These are phyloP conservation scores for Sugiyamaella grinbergsii DNA, from an alignment of 1,139 yeast species.

Conservation along the genomic window DNA sequence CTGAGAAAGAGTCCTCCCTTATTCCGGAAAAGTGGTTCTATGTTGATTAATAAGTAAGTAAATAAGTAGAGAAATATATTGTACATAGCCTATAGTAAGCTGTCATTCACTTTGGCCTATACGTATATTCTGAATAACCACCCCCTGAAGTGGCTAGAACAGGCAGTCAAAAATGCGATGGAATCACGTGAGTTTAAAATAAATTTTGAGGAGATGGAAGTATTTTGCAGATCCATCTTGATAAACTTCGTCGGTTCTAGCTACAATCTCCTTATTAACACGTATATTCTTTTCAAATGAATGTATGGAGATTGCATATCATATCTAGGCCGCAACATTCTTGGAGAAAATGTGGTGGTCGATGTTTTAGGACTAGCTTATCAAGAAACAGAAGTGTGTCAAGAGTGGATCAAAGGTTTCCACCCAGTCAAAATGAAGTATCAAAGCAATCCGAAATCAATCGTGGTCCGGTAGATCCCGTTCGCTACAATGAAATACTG, in stretches of 20 bases:
- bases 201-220: too few species aligned
- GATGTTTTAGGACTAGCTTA: not conserved
- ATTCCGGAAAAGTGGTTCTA: constrained; percentile 19
- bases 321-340: not conserved
- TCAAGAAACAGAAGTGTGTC: not conserved
- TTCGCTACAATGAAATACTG: constrained; percentile 3
- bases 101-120: not conserved
- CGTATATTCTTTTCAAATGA: not conserved
- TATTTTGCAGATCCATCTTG: too few species aligned
- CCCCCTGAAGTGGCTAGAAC: too few species aligned
- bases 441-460: not conserved
- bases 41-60: not conserved
- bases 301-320: not conserved
- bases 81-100: not conserved
- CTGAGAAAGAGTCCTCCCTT: not conserved
- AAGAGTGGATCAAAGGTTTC: too few species aligned
- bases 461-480: not conserved
- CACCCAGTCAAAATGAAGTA: not conserved
- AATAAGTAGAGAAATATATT: not conserved
- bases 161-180: not conserved
- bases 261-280: not conserved
- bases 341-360: not conserved
- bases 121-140: too few species aligned
- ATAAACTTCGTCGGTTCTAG: not conserved
- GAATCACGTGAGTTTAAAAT: not conserved